Evolutionary conservation across 371 early-diverging fungal species (phyloP).

Genomic region (Choanephora cucurbitarum): DNA sequence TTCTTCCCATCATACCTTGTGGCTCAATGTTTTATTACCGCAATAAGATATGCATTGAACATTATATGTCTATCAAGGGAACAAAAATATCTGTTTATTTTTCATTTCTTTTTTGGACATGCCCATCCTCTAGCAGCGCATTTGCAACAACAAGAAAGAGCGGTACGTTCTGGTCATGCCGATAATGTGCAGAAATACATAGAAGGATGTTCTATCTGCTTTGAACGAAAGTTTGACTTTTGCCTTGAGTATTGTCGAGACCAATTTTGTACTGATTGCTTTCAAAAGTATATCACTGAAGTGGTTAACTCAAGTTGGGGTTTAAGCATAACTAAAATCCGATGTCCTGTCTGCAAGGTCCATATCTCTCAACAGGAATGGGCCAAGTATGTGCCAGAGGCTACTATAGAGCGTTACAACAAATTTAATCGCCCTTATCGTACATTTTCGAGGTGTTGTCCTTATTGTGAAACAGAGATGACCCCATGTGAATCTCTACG

Average conservation of each 20-base stretch:
- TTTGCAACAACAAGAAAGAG: background rate
- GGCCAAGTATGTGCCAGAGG: slow-evolving; percentile 50
- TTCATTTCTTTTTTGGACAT: slow-evolving; percentile 5
- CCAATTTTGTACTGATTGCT: slow-evolving; percentile 68
- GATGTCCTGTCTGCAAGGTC: slow-evolving; percentile 60
- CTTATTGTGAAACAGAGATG: slow-evolving; percentile 60
- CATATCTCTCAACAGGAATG: slow-evolving; percentile 61
- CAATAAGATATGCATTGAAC: background rate
- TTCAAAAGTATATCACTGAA: slow-evolving; percentile 66
- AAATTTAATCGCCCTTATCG: slow-evolving; percentile 67
- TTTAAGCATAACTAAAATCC: slow-evolving; percentile 62
- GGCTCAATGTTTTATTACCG: slow-evolving; percentile 1
- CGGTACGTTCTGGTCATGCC: slow-evolving; percentile 15
- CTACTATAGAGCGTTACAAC: slow-evolving; percentile 51
- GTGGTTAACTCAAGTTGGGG: slow-evolving; percentile 73
- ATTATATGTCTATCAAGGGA: slow-evolving; percentile 1
- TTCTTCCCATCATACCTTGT: slow-evolving; percentile 23
- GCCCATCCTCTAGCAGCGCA: background rate
- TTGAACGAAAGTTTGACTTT: slow-evolving; percentile 64
- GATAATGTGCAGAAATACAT: slow-evolving; percentile 58
- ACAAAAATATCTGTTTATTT: slow-evolving; percentile 1
- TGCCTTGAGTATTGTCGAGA: slow-evolving; percentile 67
- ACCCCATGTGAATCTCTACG: slow-evolving; percentile 36
- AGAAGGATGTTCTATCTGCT: slow-evolving; percentile 69
- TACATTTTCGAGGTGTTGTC: slow-evolving; percentile 62